Evolutionary conservation across 2,329 filamentous ascomycete species (phyloP), one percentile per base, ranked within the genome.

Genomic region (Trichoderma arundinaceum): DNA sequence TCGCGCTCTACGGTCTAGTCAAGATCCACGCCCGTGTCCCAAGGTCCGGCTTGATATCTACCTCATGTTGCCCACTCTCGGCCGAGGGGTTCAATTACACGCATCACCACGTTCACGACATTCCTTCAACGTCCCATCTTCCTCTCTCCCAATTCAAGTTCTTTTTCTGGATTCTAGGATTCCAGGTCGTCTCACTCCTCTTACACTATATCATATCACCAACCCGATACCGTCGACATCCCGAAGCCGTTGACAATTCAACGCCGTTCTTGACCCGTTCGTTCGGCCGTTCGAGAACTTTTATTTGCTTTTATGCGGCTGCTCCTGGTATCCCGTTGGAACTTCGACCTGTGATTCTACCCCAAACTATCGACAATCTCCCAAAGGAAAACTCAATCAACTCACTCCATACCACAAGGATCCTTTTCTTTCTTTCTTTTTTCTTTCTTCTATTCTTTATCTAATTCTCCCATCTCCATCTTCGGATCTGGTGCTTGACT

Each of bases 201-300:
- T 49, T 33, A 48, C 22, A 43, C 28, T 13, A 46, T 49, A 33
- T 8, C 22, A 19, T 32, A 46, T 48, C 41, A 43, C 39, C 49
- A 38, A n/a, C 32, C 58, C 38, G 38, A 38, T 32, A 56, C 54
- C 46, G 41, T 48, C 66, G 52, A 43, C 61, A 38, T 10, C 52
- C 35, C 28, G 46, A 43, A 57, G 53, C 54, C 64, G 66, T 66
- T 58, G 51, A 41, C 66, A 46, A 62, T 59, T 39, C 38, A 49
- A 66, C 56, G 51, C 32, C 54, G 44, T 57, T 71, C 74, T 80
- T 80, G 80, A 83, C 77, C 80, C 79, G 79, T 83, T 83, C 75
- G 81, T 76, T 83, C 81, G 82, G 82, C 76, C 76, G 77, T 82
- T 64, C 77, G 72, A 76, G 73, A 70, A 70, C 19, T 58, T 58